Base-by-base conservation (phyloP, 768 basidiomycete species). In the Lanmaoa pseudosensibilis region DNA sequence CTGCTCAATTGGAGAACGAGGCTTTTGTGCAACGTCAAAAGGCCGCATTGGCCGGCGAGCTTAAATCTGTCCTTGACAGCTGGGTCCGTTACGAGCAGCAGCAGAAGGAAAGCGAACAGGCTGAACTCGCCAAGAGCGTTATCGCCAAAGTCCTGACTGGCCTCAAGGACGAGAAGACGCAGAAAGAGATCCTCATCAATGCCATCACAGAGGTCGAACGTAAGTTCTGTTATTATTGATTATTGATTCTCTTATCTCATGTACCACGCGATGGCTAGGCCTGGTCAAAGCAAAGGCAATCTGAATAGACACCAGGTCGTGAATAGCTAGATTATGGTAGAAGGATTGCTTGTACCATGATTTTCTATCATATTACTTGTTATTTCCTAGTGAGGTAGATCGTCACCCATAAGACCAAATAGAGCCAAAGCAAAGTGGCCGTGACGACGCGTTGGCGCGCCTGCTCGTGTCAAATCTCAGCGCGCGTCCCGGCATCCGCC, bases 61-160 rank as follows among this genome's bases (percentile, higher is more conserved):
- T 98, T 69, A 98, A 98, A 78, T 66, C 87, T 32, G 95, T 98
- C 39, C 85, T 99, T 54, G 97, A 98, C 80, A 92, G 90, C 73
- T 97, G 95, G 95, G 96, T 94, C 55, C 90, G 97, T 71, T 94
- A 87, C 76, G 96, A 98, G 80, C 95, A 97, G 71, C 92, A 95
- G 72, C 81, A 85, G 70, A 94, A 97, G 81, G 95, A 99, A 80
- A 89, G 83, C 69, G 94, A 99, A 78, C 97, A 99, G 83, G 82
- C 86, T 33, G 90, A 92, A 49, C 86, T 99, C 55, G 88, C 94
- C 61, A 86, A 88, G 82, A 77, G 80, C 50, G 89, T 99, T 71
- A 90, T 97, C 65, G 84, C 86, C 56, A 93, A 91, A 73, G 96
- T 98, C 60, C 80, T 92, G 70, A 85, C 86, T 70, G 80, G 79